Evolutionary conservation across 164 flowering plant genomes (phyloP).

Genomic region (Chimonanthus praecox): DNA sequence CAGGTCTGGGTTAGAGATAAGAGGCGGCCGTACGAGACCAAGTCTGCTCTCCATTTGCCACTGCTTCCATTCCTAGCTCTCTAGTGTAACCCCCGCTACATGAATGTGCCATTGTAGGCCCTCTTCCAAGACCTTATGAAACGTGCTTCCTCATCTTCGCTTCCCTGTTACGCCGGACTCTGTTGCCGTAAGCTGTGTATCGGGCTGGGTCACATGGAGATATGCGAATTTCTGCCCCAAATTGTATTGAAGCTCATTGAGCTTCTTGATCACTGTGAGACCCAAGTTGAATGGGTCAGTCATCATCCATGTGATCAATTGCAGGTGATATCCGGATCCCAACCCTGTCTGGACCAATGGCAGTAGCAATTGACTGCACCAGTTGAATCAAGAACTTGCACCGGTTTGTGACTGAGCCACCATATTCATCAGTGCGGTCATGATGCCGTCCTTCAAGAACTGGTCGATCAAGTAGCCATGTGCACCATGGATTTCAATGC

Average conservation of each 20-base stretch:
- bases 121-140: constrained; percentile 20
- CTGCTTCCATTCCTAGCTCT: constrained; percentile 30
- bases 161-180: constrained; percentile 19
- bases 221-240: constrained; percentile 23
- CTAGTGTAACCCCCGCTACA: constrained; percentile 40
- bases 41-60: constrained; percentile 35
- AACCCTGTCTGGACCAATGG: constrained; percentile 36
- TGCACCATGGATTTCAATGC: constrained; percentile 33
- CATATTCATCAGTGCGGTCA: constrained; percentile 38
- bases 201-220: constrained; percentile 37
- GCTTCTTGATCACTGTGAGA: constrained; percentile 17
- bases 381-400: constrained; percentile 24
- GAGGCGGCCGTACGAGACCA: constrained; percentile 33
- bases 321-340: constrained; percentile 35
- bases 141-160: constrained; percentile 17
- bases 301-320: constrained; percentile 32
- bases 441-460: constrained; percentile 40
- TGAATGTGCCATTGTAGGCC: constrained; percentile 29
- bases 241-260: constrained; percentile 22
- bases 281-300: constrained; percentile 30
- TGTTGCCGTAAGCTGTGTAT: constrained; percentile 27
- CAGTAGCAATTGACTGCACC: constrained; percentile 20
- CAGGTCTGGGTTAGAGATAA: constrained; percentile 42
- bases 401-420: constrained; percentile 31
- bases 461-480: constrained; percentile 39